Evolutionary conservation across 1,139 yeast species (phyloP), one percentile per base, ranked within the genome.

Genomic region (Scheffersomyces titani): DNA sequence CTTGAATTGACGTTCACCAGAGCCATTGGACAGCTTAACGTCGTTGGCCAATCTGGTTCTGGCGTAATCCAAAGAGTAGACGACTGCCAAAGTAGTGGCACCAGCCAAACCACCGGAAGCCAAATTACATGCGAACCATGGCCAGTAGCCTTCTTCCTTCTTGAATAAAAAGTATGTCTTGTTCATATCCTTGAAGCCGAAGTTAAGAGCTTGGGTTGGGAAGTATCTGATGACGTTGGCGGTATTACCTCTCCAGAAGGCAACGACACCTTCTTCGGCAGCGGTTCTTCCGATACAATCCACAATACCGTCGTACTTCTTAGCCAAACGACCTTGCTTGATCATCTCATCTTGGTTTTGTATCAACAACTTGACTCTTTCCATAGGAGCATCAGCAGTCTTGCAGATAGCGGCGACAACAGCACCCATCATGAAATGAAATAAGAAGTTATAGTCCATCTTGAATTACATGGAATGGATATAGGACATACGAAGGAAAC

Each of bases 201-300:
- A 80, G 77, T 80, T 80, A 69, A 80, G 75, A 64, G 84, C 84
- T 72, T 80, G 84, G 72, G 83, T 80, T 71, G 84, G 83, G 82
- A 80, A 80, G 78, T 80, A 80, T 77, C 84, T 78, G 74, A 80
- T 76, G 69, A 80, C 83, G 70, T 80, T 80, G 65, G 84, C 84
- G 63, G 84, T 80, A 83, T 80, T 80, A 78, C 84, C 84, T 80
- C 84, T 80, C 84, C 84, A 80, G 82, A 80, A 80, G 59, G 84
- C 75, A 65, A 68, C 70, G 62, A 77, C 65, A 78, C 84, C 84
- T 76, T 80, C 84, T 66, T 80, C 82, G 63, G 81, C 82, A 61
- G 83, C 81, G 65, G 84, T 80, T 80, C 84, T 80, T 65, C 62
- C 78, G 83, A 80, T 80, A 75, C 83, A 78, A 65, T 80, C 84